Percentiles rank a stretch among this genome's conserved stretches.
These are phyloP conservation scores for Neopestalotiopsis sp. DNA, from an alignment of 2,329 filamentous ascomycete genomes.

Conservation along the genomic window DNA sequence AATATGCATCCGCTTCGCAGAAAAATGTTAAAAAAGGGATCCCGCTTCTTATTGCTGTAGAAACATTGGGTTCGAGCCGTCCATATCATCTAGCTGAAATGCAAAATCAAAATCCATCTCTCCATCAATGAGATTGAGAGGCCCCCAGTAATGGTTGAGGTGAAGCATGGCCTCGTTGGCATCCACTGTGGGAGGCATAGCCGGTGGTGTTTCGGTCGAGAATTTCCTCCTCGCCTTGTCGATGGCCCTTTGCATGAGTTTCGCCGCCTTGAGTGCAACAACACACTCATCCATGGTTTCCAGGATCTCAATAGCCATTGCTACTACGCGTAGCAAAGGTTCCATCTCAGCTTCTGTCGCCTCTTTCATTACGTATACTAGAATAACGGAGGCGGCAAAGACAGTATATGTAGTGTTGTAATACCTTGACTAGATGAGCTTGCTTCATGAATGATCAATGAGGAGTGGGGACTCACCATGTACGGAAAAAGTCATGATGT, in stretches of 20 bases:
- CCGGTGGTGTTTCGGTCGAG: constrained; percentile 22
- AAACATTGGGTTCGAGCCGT: constrained; percentile 12
- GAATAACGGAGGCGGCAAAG: constrained; percentile 36
- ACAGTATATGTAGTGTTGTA: constrained; percentile 38
- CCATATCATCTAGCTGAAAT: constrained; percentile 15
- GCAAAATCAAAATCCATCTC: constrained; percentile 26
- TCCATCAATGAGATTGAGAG: constrained; percentile 30
- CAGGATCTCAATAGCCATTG: constrained; percentile 31
- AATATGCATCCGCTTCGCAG: not conserved
- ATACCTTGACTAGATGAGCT: constrained; percentile 27
- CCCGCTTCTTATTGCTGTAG: not conserved
- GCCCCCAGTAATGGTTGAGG: constrained; percentile 33
- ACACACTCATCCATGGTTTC: constrained; percentile 35
- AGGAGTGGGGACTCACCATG: constrained; percentile 14
- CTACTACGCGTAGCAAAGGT: constrained; percentile 26
- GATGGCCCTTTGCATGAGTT: constrained; percentile 31
- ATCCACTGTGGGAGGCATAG: not conserved
- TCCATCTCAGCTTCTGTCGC: constrained; percentile 25
- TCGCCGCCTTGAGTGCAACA: constrained; percentile 32
- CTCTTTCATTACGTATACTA: constrained; percentile 33
- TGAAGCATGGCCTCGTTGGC: constrained; percentile 23
- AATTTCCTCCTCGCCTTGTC: constrained; percentile 25
- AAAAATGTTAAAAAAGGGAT: not conserved
- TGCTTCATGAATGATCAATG: not conserved
- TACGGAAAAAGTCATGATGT: constrained; percentile 37